Evolutionary conservation across 2,329 filamentous ascomycete genomes (phyloP).

Genomic region (Trichoderma harzianum): DNA sequence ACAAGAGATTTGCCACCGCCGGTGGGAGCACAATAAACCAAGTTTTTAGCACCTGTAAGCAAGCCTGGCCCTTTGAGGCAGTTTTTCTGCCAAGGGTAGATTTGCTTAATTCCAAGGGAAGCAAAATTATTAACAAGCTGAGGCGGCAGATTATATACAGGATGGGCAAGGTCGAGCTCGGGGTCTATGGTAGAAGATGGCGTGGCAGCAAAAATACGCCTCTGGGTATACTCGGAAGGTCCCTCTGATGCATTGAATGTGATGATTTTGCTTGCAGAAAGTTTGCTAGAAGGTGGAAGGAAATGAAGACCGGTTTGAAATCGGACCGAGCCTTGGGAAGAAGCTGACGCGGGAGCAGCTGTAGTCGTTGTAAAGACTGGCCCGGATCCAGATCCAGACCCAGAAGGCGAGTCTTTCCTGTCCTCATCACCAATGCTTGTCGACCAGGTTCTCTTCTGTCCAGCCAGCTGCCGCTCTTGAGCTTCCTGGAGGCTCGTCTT

Average conservation of each 20-base stretch:
- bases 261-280: slow-evolving; percentile 47
- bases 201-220: slow-evolving; percentile 49
- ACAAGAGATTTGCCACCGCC: slow-evolving; percentile 76
- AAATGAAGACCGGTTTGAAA: slow-evolving; percentile 36
- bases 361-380: background rate
- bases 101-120: slow-evolving; percentile 64
- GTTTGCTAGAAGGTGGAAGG: slow-evolving; percentile 29
- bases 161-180: slow-evolving; percentile 59
- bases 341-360: background rate
- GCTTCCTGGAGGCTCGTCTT: slow-evolving; percentile 51
- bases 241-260: slow-evolving; percentile 23
- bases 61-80: slow-evolving; percentile 67
- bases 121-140: slow-evolving; percentile 62
- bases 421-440: slow-evolving; percentile 21
- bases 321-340: slow-evolving; percentile 22
- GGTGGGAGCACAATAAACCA: slow-evolving; percentile 78
- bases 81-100: slow-evolving; percentile 77
- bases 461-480: slow-evolving; percentile 39
- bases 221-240: slow-evolving; percentile 56
- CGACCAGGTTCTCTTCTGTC: slow-evolving; percentile 46
- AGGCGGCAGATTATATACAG: slow-evolving; percentile 59
- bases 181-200: slow-evolving; percentile 51
- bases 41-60: slow-evolving; percentile 61
- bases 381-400: background rate
- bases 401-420: background rate